These are phyloP conservation scores for Leavenworthia alabamica DNA, from an alignment of 345 rosid species.

Conservation along the genomic window DNA sequence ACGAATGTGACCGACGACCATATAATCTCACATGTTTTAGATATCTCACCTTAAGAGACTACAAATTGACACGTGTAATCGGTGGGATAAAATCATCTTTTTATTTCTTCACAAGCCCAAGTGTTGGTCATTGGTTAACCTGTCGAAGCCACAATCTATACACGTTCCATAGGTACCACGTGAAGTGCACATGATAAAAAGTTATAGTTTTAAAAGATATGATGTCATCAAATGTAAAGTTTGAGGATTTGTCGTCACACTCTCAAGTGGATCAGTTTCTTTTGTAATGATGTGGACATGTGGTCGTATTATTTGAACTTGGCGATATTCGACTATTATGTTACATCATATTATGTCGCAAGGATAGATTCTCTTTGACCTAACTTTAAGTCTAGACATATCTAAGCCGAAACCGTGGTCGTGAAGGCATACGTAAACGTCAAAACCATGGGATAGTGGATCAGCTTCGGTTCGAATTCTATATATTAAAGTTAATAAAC, in stretches of 20 bases:
- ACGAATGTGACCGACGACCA: neutral
- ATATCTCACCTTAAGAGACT: neutral
- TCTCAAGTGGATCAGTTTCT: neutral
- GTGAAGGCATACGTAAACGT: too few relatives aligned
- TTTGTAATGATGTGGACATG: neutral
- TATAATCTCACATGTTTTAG: neutral
- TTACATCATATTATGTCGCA: neutral
- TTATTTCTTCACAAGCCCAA: neutral
- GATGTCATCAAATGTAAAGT: neutral
- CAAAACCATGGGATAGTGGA: too few relatives aligned
- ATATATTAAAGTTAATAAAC: too few relatives aligned
- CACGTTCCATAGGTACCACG: constrained; percentile 4
- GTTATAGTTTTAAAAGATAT: neutral
- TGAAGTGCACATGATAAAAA: constrained; percentile 2
- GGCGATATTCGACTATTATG: neutral
- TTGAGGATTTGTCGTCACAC: neutral
- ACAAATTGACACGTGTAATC: constrained; percentile 6
- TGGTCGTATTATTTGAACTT: neutral
- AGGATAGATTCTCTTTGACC: too few relatives aligned
- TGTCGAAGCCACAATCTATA: neutral
- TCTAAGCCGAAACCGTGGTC: too few relatives aligned
- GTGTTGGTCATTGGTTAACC: constrained; percentile 1
- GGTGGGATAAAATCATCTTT: neutral
- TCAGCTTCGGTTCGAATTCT: too few relatives aligned
- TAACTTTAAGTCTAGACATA: too few relatives aligned